A percentile compares a stretch with the other conserved stretches of the same genome.
phyloP scores from a whole-genome alignment of 2,329 filamentous ascomycete genomes.

The Xylariaceae sp. region DNA sequence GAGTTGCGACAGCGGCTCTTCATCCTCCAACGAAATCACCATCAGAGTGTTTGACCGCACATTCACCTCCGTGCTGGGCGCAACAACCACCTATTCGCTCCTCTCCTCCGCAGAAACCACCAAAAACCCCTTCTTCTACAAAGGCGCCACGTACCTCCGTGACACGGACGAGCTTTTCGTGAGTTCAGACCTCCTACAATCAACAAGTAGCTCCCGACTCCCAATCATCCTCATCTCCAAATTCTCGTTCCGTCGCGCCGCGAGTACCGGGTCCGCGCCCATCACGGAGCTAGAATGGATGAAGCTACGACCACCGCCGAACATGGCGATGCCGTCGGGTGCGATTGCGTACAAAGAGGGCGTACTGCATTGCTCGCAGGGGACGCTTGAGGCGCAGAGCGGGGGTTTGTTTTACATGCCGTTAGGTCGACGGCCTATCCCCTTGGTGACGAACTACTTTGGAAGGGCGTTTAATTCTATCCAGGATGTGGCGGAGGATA shows the following conservation, averaged over 20 bases:
- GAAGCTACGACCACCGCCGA: constrained; percentile 39
- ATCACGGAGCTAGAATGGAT: constrained; percentile 36
- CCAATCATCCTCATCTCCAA: constrained; percentile 44
- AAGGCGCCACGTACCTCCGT: constrained; percentile 40
- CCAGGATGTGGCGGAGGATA: constrained; percentile 37
- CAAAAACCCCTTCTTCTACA: constrained; percentile 43
- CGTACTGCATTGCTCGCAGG: constrained; percentile 41
- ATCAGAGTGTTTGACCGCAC: constrained; percentile 36
- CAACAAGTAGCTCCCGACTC: constrained; percentile 33
- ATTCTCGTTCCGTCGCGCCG: constrained; percentile 24
- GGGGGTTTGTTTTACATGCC: constrained; percentile 34
- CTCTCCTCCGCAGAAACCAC: constrained; percentile 38
- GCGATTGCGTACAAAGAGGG: constrained; percentile 38
- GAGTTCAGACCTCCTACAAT: constrained; percentile 41
- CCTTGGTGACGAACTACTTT: constrained; percentile 40
- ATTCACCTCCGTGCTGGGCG: constrained; percentile 35
- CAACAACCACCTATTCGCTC: constrained; percentile 36
- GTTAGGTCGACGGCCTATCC: constrained; percentile 28
- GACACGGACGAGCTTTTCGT: constrained; percentile 40
- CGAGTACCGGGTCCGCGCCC: background rate
- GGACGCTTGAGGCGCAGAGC: constrained; percentile 24
- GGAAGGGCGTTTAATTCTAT: constrained; percentile 44
- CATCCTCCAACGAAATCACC: constrained; percentile 23
- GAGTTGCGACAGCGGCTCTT: background rate
- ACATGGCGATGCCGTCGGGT: constrained; percentile 42